A percentile compares a stretch with the other conserved stretches of the same genome.
Conservation (phyloP, 148 eudicot genomes). For the Amaranthus palmeri region DNA sequence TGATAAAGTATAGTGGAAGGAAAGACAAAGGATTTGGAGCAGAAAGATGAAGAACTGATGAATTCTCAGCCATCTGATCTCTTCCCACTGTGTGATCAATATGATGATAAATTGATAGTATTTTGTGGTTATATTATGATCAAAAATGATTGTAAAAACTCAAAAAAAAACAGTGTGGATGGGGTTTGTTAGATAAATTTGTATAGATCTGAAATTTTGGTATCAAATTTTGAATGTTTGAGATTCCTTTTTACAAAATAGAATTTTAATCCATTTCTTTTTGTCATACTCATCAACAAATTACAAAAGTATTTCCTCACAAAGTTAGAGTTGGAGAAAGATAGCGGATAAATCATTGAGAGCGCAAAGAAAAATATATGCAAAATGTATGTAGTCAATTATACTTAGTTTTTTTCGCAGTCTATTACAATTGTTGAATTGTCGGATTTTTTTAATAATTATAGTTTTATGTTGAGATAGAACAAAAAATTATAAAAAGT, state of each 20-base stretch:
- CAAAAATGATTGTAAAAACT: neutral
- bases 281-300: too few species aligned
- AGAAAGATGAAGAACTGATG: conserved; percentile 29
- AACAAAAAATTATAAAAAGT: too few species aligned
- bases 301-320: too few species aligned
- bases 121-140: neutral
- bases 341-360: too few species aligned
- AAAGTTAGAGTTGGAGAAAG: too few species aligned
- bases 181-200: conserved; percentile 21
- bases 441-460: too few species aligned
- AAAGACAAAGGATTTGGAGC: conserved; percentile 44
- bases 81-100: conserved; percentile 9
- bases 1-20: conserved; percentile 27
- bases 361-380: too few species aligned
- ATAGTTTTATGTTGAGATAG: too few species aligned
- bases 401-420: too few species aligned
- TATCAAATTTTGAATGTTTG: conserved; percentile 20
- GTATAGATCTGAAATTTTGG: conserved; percentile 31
- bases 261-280: neutral
- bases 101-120: conserved; percentile 10
- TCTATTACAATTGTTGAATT: too few species aligned
- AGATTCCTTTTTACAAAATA: neutral
- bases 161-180: conserved; percentile 3
- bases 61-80: neutral
- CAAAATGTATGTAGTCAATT: too few species aligned